These are phyloP conservation scores for Plasmodium berghei DNA, from an alignment of 169 alveolate species.

Conservation along the genomic window DNA sequence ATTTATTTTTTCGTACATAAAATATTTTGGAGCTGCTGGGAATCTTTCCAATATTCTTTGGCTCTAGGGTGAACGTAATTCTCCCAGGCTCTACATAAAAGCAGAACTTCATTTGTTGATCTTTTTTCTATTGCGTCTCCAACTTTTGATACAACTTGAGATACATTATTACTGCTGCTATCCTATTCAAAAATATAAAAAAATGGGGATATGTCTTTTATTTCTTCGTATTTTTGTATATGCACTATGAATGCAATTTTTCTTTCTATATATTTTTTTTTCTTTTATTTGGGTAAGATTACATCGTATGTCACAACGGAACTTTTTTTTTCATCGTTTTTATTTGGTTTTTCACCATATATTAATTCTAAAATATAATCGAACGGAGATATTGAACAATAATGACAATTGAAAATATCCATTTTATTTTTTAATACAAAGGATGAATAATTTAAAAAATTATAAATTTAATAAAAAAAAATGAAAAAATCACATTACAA, in stretches of 20 bases:
- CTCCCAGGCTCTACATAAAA: slow-evolving; percentile 92
- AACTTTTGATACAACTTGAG: slow-evolving; percentile 68
- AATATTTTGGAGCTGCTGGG: slow-evolving; percentile 88
- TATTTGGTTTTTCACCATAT: slow-evolving; percentile 62
- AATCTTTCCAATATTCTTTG: slow-evolving; percentile 90
- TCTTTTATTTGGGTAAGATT: slow-evolving; percentile 11
- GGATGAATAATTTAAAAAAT: slow-evolving; percentile 8
- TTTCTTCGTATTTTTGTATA: neutral
- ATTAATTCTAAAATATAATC: slow-evolving; percentile 64
- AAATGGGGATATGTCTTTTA: neutral
- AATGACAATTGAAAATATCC: slow-evolving; percentile 75
- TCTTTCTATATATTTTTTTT: slow-evolving; percentile 9
- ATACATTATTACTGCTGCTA: slow-evolving; percentile 72
- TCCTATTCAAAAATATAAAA: slow-evolving; percentile 38
- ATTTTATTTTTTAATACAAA: slow-evolving; percentile 29
- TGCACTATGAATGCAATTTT: neutral
- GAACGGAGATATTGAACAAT: slow-evolving; percentile 72
- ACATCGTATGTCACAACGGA: slow-evolving; percentile 74
- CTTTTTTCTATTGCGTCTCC: slow-evolving; percentile 85
- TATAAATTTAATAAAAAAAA: slow-evolving; percentile 17
- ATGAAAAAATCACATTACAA: slow-evolving; percentile 19
- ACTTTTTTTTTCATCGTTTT: slow-evolving; percentile 71
- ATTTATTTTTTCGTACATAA: slow-evolving; percentile 80
- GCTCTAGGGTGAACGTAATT: slow-evolving; percentile 94
- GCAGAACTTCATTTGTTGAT: slow-evolving; percentile 90